Evolutionary conservation across 345 rosid species (phyloP).

Genomic region (Populus nigra): DNA sequence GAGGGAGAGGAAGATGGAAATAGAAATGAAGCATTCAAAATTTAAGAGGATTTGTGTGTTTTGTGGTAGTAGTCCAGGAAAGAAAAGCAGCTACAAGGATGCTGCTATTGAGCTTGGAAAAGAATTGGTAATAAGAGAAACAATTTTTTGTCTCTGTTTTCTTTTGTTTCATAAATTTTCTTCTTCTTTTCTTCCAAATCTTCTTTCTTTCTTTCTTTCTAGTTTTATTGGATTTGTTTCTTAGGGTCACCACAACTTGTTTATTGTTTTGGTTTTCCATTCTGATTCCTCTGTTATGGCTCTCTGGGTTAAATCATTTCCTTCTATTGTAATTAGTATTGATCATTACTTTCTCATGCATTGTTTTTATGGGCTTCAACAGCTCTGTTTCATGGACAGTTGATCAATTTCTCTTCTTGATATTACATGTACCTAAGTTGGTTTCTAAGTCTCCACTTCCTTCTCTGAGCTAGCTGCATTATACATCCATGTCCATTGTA

Average conservation of each 20-base stretch:
- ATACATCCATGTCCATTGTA: background rate
- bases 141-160: background rate
- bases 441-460: background rate
- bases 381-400: background rate
- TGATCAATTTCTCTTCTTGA: background rate
- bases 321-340: background rate
- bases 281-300: background rate
- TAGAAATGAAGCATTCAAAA: conserved; percentile 21
- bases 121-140: conserved; percentile 20
- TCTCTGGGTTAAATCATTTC: background rate
- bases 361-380: background rate
- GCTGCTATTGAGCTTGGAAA: conserved; percentile 35
- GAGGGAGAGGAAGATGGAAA: conserved; percentile 15
- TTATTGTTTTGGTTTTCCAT: background rate
- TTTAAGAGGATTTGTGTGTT: conserved; percentile 35
- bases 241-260: background rate
- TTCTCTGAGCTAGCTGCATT: conserved; percentile 10
- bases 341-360: background rate
- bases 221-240: background rate
- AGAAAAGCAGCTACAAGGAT: conserved; percentile 31
- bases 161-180: background rate
- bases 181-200: background rate
- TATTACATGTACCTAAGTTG: background rate
- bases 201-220: background rate
- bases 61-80: conserved; percentile 36